Evolutionary conservation across 148 eudicot species (phyloP).

Genomic region (Rhododendron griersonianum): DNA sequence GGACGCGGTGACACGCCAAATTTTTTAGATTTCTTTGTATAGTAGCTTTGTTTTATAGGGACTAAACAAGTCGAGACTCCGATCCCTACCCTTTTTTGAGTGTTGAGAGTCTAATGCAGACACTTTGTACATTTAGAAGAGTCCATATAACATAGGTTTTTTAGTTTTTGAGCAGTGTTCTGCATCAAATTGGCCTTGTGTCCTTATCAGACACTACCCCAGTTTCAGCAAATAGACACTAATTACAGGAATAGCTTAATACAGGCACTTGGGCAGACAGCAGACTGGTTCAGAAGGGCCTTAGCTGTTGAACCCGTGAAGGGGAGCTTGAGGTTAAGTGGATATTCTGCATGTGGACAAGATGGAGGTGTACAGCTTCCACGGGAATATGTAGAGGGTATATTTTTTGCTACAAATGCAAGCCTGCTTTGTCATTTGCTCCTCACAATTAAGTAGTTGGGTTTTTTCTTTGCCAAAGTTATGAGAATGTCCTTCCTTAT

Average conservation of each 20-base stretch:
- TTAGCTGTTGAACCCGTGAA: slow-evolving; percentile 91
- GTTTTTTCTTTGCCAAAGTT: neutral
- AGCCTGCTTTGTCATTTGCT: neutral
- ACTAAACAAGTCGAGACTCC: neutral
- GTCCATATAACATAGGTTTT: neutral
- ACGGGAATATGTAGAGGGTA: slow-evolving; percentile 91
- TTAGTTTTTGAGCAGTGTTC: neutral
- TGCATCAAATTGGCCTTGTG: neutral
- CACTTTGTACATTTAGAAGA: neutral
- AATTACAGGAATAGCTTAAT: slow-evolving; percentile 9
- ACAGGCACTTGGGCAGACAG: slow-evolving; percentile 94
- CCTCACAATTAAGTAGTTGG: neutral
- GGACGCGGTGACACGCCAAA: neutral
- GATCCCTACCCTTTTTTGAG: neutral
- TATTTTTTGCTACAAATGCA: slow-evolving; percentile 1
- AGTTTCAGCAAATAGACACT: neutral
- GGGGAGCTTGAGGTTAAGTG: slow-evolving; percentile 93
- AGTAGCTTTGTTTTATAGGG: neutral
- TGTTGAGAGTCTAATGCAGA: neutral
- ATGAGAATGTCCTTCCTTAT: neutral
- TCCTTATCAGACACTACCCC: neutral
- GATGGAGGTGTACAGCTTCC: slow-evolving; percentile 99
- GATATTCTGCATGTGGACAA: slow-evolving; percentile 99
- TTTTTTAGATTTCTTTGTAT: neutral
- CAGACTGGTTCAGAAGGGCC: slow-evolving; percentile 91